These are phyloP conservation scores for Dacryopinax primogenitus DNA, from an alignment of 768 basidiomycete genomes.

Conservation along the genomic window DNA sequence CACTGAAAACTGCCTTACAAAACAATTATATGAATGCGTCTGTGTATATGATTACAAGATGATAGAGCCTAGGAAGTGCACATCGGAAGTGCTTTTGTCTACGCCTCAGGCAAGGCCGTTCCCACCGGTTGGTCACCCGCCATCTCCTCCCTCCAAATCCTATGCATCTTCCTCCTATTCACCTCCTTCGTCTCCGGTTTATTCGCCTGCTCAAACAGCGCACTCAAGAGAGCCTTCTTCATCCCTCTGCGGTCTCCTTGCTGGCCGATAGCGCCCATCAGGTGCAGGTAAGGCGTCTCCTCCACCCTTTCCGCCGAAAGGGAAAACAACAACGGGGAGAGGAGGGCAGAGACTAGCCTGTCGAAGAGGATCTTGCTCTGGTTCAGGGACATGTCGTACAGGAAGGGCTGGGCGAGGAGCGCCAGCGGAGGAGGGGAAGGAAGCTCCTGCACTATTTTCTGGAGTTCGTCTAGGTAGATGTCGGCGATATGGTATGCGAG, in stretches of 20 bases:
- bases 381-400: slow-evolving; percentile 58
- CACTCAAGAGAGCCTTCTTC: slow-evolving; percentile 43
- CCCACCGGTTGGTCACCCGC: slow-evolving; percentile 30
- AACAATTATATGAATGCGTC: neutral
- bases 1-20: neutral
- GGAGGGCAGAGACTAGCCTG: slow-evolving; percentile 54
- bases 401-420: slow-evolving; percentile 51
- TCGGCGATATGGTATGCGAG: slow-evolving; percentile 79
- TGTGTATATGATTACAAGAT: neutral
- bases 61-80: neutral
- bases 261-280: neutral
- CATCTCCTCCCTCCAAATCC: slow-evolving; percentile 53
- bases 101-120: neutral
- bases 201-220: slow-evolving; percentile 63
- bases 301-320: slow-evolving; percentile 26
- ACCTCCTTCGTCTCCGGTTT: slow-evolving; percentile 58
- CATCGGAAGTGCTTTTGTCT: neutral
- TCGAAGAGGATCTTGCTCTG: slow-evolving; percentile 51
- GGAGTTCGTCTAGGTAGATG: slow-evolving; percentile 79
- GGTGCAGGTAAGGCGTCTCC: slow-evolving; percentile 22
- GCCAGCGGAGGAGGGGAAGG: slow-evolving; percentile 39
- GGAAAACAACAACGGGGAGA: slow-evolving; percentile 54
- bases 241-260: slow-evolving; percentile 24
- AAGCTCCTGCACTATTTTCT: slow-evolving; percentile 33
- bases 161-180: slow-evolving; percentile 73